Percentiles rank a stretch among this genome's conserved stretches.
Conservation (phyloP, 2,329 filamentous ascomycete species). For the Paramyrothecium roridum region DNA sequence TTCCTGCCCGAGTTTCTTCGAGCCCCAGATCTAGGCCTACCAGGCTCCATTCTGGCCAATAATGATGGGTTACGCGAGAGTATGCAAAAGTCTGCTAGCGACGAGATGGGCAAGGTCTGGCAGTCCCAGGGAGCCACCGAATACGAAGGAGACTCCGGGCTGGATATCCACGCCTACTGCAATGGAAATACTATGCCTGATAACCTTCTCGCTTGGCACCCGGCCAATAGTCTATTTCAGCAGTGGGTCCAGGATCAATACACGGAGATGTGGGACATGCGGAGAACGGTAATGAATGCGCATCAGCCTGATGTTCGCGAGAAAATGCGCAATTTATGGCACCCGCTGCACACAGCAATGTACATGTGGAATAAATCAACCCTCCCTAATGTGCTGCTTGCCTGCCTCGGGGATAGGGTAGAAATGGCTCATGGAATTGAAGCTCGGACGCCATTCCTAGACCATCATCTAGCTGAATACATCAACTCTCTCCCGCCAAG, state of each 20-base stretch:
- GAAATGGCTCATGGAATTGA: conserved; percentile 35
- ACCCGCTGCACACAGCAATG: conserved; percentile 20
- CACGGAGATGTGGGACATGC: not conserved
- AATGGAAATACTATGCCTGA: not conserved
- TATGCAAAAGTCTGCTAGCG: not conserved
- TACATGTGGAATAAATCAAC: conserved; percentile 20
- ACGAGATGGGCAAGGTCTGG: conserved; percentile 1
- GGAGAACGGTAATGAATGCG: not conserved
- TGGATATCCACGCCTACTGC: not conserved
- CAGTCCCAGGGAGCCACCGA: not conserved
- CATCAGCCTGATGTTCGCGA: conserved; percentile 9
- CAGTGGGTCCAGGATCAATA: not conserved
- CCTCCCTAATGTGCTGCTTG: conserved; percentile 23
- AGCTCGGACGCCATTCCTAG: conserved; percentile 30
- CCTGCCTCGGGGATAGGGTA: conserved; percentile 26
- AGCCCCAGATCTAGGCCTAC: conserved; percentile 39
- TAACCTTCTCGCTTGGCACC: not conserved
- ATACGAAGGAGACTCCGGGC: not conserved
- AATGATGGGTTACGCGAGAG: not conserved
- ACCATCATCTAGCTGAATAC: conserved; percentile 12
- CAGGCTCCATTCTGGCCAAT: conserved; percentile 11
- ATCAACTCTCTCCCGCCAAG: conserved; percentile 3
- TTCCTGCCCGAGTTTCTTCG: conserved; percentile 44
- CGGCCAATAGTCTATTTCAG: conserved; percentile 1
- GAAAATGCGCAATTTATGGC: conserved; percentile 21